Percentiles rank a stretch among this genome's conserved stretches.
These are phyloP conservation scores for Stenogyne calaminthoides DNA, from an alignment of 305 asterid genomes.

Conservation along the genomic window DNA sequence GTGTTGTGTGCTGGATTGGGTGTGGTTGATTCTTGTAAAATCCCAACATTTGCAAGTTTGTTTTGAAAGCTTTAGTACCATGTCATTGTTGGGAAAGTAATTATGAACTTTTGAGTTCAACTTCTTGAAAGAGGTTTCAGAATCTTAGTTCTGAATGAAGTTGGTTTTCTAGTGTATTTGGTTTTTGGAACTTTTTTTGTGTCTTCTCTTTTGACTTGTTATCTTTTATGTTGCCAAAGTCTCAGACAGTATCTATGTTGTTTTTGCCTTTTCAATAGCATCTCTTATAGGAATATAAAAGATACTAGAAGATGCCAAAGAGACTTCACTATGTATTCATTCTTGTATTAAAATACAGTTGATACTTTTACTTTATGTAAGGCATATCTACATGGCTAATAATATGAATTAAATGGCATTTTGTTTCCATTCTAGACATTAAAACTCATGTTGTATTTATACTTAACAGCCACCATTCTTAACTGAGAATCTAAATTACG, in stretches of 20 bases:
- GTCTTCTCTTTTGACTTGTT: not conserved
- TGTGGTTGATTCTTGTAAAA: not conserved
- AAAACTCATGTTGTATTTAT: not conserved
- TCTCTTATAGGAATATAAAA: not conserved
- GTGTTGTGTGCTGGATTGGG: constrained; percentile 7
- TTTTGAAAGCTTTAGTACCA: not conserved
- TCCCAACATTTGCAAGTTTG: constrained; percentile 2
- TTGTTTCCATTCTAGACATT: constrained; percentile 7
- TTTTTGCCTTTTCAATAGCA: not conserved
- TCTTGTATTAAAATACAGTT: not conserved
- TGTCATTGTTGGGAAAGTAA: not conserved
- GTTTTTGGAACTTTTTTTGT: not conserved
- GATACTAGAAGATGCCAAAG: not conserved
- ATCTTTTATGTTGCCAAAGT: not conserved
- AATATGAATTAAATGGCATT: not conserved
- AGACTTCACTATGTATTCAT: not conserved
- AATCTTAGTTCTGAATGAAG: not conserved
- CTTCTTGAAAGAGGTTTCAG: not conserved
- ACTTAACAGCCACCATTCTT: not conserved
- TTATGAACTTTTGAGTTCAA: constrained; percentile 5
- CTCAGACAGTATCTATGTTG: not conserved
- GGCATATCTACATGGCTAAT: not conserved
- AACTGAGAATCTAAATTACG: constrained; percentile 9
- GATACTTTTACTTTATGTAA: not conserved
- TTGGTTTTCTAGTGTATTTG: not conserved